A percentile compares a stretch with the other conserved stretches of the same genome.
phyloP scores from a whole-genome alignment of 2,329 filamentous ascomycete species.

The Neonectria punicea region DNA sequence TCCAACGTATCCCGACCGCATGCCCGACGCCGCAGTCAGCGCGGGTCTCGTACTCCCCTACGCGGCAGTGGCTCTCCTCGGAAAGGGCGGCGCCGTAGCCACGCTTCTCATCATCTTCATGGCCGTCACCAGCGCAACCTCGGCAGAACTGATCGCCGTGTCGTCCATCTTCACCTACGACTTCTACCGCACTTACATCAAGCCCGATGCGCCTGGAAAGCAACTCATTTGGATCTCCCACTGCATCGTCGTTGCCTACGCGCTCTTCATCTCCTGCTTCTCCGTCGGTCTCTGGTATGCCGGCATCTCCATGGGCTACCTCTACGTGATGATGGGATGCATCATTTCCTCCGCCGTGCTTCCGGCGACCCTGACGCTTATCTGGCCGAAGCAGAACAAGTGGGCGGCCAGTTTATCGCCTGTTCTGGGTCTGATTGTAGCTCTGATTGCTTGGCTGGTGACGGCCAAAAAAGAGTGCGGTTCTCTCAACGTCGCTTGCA shows the following conservation, averaged over 20 bases:
- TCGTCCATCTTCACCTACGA: slow-evolving; percentile 88
- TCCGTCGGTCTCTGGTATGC: slow-evolving; percentile 79
- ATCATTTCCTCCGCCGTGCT: slow-evolving; percentile 89
- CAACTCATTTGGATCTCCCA: slow-evolving; percentile 85
- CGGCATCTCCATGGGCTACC: slow-evolving; percentile 86
- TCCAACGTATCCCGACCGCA: slow-evolving; percentile 59
- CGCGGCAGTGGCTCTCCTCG: slow-evolving; percentile 84
- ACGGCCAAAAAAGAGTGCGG: slow-evolving; percentile 74
- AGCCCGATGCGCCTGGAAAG: slow-evolving; percentile 78
- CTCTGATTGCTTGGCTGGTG: slow-evolving; percentile 80
- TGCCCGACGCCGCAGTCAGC: slow-evolving; percentile 69
- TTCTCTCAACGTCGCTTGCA: slow-evolving; percentile 75
- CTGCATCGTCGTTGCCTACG: slow-evolving; percentile 75
- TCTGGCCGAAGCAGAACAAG: slow-evolving; percentile 84
- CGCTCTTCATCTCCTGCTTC: slow-evolving; percentile 80
- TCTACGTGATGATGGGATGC: slow-evolving; percentile 91
- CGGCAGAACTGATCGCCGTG: slow-evolving; percentile 83
- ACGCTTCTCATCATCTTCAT: slow-evolving; percentile 43
- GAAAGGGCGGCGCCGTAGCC: slow-evolving; percentile 38
- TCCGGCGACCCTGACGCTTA: slow-evolving; percentile 80
- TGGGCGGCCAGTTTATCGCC: slow-evolving; percentile 76
- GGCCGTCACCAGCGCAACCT: slow-evolving; percentile 50
- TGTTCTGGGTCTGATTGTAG: slow-evolving; percentile 72
- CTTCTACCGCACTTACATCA: slow-evolving; percentile 72
- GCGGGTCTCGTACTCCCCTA: slow-evolving; percentile 88